Conservation (phyloP, 495 filamentous ascomycete genomes). For the Articulospora tetracladia region DNA sequence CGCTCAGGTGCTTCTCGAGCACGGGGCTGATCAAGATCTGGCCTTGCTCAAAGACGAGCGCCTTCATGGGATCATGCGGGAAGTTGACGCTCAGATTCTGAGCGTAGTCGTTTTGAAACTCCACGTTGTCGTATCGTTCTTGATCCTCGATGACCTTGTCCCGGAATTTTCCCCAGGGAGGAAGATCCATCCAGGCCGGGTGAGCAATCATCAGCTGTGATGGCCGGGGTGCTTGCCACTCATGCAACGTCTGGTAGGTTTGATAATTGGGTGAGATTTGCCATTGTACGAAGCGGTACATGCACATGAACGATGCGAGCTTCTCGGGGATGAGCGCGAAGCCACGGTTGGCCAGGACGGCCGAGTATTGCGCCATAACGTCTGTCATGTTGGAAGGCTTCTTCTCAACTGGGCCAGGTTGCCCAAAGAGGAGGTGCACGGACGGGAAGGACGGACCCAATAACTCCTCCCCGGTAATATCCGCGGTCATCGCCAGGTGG, state of each 20-base stretch:
- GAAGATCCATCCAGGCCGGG: constrained; percentile 31
- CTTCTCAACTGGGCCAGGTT: constrained; percentile 13
- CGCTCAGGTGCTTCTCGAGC: constrained; percentile 18
- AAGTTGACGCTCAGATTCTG: constrained; percentile 26
- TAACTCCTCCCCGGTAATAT: constrained; percentile 15
- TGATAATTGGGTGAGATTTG: constrained; percentile 26
- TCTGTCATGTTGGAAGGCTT: constrained; percentile 17
- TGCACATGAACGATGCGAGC: constrained; percentile 25
- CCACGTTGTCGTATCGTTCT: constrained; percentile 27
- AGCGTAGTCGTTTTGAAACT: constrained; percentile 29
- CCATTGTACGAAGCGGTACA: constrained; percentile 29
- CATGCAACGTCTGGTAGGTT: constrained; percentile 25
- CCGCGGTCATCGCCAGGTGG: constrained; percentile 12
- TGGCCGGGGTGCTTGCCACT: constrained; percentile 23
- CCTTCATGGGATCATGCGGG: constrained; percentile 21
- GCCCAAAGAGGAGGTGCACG: constrained; percentile 23
- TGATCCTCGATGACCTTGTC: constrained; percentile 31
- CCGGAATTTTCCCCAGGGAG: constrained; percentile 27
- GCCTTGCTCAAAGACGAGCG: constrained; percentile 20
- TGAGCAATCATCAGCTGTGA: constrained; percentile 27
- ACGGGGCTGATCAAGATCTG: constrained; percentile 16
- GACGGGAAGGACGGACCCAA: constrained; percentile 19
- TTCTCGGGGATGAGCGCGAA: constrained; percentile 24
- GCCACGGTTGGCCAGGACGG: constrained; percentile 18
- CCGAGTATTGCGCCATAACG: constrained; percentile 22